Base-by-base conservation (phyloP, 805 yeast genomes). In the Wickerhamomyces bisporus region DNA sequence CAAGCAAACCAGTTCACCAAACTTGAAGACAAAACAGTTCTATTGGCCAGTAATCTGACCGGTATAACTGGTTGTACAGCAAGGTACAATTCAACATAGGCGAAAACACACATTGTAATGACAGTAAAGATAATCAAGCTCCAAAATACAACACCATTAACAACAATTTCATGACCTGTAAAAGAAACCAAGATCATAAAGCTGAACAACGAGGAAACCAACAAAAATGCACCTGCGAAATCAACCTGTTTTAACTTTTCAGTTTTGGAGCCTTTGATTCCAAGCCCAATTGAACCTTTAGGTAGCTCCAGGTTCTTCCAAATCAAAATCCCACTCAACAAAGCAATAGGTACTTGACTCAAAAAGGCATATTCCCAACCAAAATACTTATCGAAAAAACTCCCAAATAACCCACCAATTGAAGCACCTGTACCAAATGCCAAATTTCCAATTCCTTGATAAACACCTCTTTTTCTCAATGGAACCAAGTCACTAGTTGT, bases 371-470 rank as follows among this genome's bases (percentile, higher is more conserved):
- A 66, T 54, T 88, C 66, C 95, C 94, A 85, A 12, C 86, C 85
- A 30, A 68, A 58, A 30, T 49, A 55, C 8, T 64, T 61, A 24
- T 80, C 70, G 36, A 80, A 60, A 17, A 71, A 45, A 2, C 88
- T 87, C 26, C 80, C 81, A 43, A 73, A 53, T 1, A 73, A 53
- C 7, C 87, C 88, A 20, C 91, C 89, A 23, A 71, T 53, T 0
- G 82, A 77, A n/a, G 86, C 81, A 14, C 95, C 95, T 10, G 77
- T 50, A 10, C 86, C 86, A 52, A 70, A 86, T 23, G 73, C 76
- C 12, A 86, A 66, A 55, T 86, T 86, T 14, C 84, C 87, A 39
- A 81, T 56, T 0, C 95, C 95, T 56, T 86, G 95, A 57, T 72
- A 84, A 26, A 85, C 57, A 2, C 94, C 94, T 41, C 96, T 68